These are phyloP conservation scores for Sarcomyxa edulis DNA, from an alignment of 768 basidiomycete genomes.

Conservation along the genomic window DNA sequence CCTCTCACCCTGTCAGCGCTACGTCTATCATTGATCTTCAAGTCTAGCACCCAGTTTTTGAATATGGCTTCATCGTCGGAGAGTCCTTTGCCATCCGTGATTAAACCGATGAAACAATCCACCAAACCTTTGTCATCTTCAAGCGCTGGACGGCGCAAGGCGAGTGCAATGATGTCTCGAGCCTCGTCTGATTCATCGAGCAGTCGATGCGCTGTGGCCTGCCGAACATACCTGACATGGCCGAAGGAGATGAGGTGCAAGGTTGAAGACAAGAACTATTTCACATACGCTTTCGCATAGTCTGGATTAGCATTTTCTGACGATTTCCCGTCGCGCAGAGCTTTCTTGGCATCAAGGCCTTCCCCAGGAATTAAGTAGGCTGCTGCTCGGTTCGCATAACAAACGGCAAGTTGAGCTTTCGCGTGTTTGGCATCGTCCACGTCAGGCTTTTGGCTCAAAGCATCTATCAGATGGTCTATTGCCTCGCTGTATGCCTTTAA, in stretches of 20 bases:
- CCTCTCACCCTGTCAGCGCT: background rate
- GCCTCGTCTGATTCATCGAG: conserved; percentile 1
- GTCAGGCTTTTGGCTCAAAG: conserved; percentile 19
- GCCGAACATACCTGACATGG: conserved; percentile 1
- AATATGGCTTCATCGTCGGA: conserved; percentile 2
- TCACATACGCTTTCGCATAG: conserved; percentile 28
- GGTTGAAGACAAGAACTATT: background rate
- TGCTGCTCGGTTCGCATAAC: conserved; percentile 27
- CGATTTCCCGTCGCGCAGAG: conserved; percentile 24
- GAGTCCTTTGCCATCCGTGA: conserved; percentile 4
- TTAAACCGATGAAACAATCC: background rate
- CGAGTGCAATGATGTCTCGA: conserved; percentile 1
- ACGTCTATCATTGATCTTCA: background rate
- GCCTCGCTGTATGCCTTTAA: conserved; percentile 25
- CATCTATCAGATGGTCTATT: conserved; percentile 18
- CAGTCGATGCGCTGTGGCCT: background rate
- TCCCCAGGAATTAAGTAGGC: conserved; percentile 21
- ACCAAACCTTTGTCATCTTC: background rate
- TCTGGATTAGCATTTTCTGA: conserved; percentile 19
- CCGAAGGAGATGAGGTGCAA: too few species aligned
- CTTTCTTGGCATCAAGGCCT: conserved; percentile 20
- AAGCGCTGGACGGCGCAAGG: background rate
- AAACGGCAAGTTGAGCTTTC: conserved; percentile 21
- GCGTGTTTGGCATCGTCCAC: conserved; percentile 18
- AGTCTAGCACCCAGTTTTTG: conserved; percentile 2